A percentile compares a stretch with the other conserved stretches of the same genome.
phyloP scores from a whole-genome alignment of 495 filamentous ascomycete genomes.

The Trichoderma orchidacearum region DNA sequence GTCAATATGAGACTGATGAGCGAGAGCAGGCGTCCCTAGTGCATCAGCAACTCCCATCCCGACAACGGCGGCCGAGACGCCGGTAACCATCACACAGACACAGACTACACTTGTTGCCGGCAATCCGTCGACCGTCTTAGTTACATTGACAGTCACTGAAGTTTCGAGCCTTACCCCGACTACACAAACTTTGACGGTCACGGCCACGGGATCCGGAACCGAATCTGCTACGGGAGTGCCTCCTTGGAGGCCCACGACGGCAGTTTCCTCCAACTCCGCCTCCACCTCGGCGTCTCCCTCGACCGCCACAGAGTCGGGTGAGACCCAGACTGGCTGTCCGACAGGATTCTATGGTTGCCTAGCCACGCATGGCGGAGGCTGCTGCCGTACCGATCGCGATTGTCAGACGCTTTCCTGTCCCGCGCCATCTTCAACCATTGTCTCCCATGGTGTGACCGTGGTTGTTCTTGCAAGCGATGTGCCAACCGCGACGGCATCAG shows the following conservation, averaged over 20 bases:
- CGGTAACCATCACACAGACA: slow-evolving; percentile 13
- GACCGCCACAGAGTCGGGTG: not conserved
- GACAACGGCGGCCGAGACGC: slow-evolving; percentile 27
- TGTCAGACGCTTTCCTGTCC: slow-evolving; percentile 51
- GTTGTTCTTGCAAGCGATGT: slow-evolving; percentile 47
- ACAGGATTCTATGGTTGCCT: slow-evolving; percentile 44
- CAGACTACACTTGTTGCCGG: slow-evolving; percentile 14
- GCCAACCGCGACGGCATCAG: slow-evolving; percentile 15
- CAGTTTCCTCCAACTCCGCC: slow-evolving; percentile 3
- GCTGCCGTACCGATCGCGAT: slow-evolving; percentile 64
- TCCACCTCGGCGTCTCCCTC: not conserved
- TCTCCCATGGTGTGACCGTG: slow-evolving; percentile 51
- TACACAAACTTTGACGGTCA: slow-evolving; percentile 16
- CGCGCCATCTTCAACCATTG: slow-evolving; percentile 39
- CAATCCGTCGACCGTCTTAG: slow-evolving; percentile 13
- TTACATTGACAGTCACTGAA: slow-evolving; percentile 19
- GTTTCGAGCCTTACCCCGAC: slow-evolving; percentile 14
- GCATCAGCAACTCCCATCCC: slow-evolving; percentile 20
- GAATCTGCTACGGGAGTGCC: slow-evolving; percentile 10
- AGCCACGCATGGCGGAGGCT: slow-evolving; percentile 37
- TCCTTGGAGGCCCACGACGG: slow-evolving; percentile 17
- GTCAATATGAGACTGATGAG: not conserved
- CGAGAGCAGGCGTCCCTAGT: slow-evolving; percentile 14
- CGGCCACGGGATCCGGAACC: not conserved
- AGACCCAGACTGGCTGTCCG: slow-evolving; percentile 13